Evolutionary conservation across 495 filamentous ascomycete species (phyloP), one percentile per base, ranked within the genome.

Genomic region (Evernia prunastri): DNA sequence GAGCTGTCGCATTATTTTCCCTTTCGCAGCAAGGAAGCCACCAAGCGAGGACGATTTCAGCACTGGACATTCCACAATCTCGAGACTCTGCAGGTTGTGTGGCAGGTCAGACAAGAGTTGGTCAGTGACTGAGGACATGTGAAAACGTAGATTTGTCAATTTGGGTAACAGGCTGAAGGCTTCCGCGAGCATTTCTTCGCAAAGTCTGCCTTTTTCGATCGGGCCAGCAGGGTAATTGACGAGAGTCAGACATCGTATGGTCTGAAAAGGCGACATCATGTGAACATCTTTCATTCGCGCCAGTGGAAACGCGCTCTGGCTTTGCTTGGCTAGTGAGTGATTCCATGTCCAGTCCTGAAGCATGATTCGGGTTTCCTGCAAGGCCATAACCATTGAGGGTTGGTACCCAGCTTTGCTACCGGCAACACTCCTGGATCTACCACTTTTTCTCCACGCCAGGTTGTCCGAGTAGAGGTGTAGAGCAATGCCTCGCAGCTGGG

Each of bases 261-360:
- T 72, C 42, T 77, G 72, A 66, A 96, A 95, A 0, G 81, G 68
- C 8, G 79, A 73, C n/a, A 74, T 75, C n/a, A 71, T 56, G 67
- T 96, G 89, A 20, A 78, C 76, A 11, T 71, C 66, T 13, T 76
- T 67, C 69, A 92, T 81, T 15, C 78, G 72, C 1, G 75, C 72
- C 15, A 88, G 70, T 45, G 82, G 70, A 27, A 60, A 31, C 29
- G 27, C 51, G 27, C 51, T 54, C 51, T 54, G 51, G 51, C 29
- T 59, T 49, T 42, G 56, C 40, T 17, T 42, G n/a, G 23, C 49
- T 13, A 60, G 35, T 89, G 78, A n/a, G 85, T 81, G 40, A 67
- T 89, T 92, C 91, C 92, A 96, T 39, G 84, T 85, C 88, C 89
- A 96, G 60, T 80, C 84, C 37, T 75, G 78, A 36, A 96, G 81